Evolutionary conservation across 306 rosid genomes (phyloP), one percentile per base, ranked within the genome.

Genomic region (Sicyos edulis): DNA sequence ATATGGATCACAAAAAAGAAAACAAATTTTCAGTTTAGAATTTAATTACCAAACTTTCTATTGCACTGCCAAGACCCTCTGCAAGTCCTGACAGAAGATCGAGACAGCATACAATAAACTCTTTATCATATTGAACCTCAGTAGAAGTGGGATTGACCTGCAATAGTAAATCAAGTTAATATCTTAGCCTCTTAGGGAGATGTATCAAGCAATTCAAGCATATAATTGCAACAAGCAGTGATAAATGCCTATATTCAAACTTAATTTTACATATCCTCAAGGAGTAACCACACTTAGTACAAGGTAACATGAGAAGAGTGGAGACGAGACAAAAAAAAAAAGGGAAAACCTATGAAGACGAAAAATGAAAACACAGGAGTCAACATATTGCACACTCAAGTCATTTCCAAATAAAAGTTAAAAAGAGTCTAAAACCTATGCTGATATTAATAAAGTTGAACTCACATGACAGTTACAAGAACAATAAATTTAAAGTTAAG

Each of bases 61-160:
- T 80, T 80, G 97, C 99, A 76, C 97, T 88, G 78, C 99, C 99
- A 80, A 91, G 99, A 82, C 97, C 99, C 82, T 95, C 99, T 32
- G 95, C 81, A 57, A 95, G 92, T 82, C 99, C 99, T 70, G 99
- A 95, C 69, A 95, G 96, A 72, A 95, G 85, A 86, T 95, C 99
- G 76, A 95, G 95, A 61, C 90, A 89, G 88, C 99, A 95, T 29
- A 95, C 97, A 79, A 91, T 78, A 66, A 95, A 95, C 79, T 95
- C 99, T 83, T 86, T 95, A 83, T 95, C 97, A 74, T 86, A 95
- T 73, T 83, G 96, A 81, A 83, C 88, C 60, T 96, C 99, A 15
- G 91, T 86, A 10, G 95, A 75, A 75, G 57, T 88, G 75, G 95
- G 88, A 88, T 91, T 87, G 58, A 78, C 86, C 99, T 95, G 92